phyloP scores from a whole-genome alignment of 495 filamentous ascomycete species.

The Xylaria curta region DNA sequence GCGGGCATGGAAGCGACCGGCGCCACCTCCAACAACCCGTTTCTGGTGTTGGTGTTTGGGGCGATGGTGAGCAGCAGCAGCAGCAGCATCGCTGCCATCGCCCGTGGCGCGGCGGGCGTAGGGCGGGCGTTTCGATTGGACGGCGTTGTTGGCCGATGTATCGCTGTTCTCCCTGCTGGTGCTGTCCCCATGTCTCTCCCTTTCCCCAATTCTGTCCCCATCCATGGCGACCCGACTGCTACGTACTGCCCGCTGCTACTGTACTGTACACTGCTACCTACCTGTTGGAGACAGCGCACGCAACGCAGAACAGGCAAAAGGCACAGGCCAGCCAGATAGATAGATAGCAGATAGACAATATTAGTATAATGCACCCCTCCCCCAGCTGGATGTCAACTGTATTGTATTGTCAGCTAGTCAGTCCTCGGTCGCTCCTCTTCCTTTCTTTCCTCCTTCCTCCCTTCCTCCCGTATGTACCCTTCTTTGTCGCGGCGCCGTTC shows the following conservation, averaged over 20 bases:
- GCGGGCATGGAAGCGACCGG: conserved; percentile 47
- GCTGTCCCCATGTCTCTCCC: conserved; percentile 18
- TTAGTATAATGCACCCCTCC: conserved; percentile 9
- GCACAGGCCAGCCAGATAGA: background rate
- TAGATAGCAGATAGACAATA: background rate
- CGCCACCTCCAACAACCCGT: conserved; percentile 53
- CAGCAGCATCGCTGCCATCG: conserved; percentile 29
- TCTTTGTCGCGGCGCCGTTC: background rate
- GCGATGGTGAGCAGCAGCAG: conserved; percentile 33
- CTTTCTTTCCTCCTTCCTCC: background rate
- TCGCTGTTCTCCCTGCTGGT: conserved; percentile 14
- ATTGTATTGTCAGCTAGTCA: background rate
- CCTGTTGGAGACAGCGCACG: conserved; percentile 3
- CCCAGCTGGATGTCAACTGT: background rate
- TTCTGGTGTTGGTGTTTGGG: conserved; percentile 49
- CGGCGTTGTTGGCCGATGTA: conserved; percentile 31
- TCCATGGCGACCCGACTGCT: conserved; percentile 1
- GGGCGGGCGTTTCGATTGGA: conserved; percentile 58
- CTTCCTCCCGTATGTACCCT: background rate
- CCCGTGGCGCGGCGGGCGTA: conserved; percentile 44
- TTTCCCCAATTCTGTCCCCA: conserved; percentile 12
- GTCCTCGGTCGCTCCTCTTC: conserved; percentile 2
- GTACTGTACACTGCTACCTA: background rate
- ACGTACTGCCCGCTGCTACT: background rate
- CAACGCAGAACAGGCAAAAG: background rate